Percentiles rank a stretch among this genome's conserved stretches.
These are phyloP conservation scores for Suaeda aralocaspica DNA, from an alignment of 148 eudicot species.

Conservation along the genomic window DNA sequence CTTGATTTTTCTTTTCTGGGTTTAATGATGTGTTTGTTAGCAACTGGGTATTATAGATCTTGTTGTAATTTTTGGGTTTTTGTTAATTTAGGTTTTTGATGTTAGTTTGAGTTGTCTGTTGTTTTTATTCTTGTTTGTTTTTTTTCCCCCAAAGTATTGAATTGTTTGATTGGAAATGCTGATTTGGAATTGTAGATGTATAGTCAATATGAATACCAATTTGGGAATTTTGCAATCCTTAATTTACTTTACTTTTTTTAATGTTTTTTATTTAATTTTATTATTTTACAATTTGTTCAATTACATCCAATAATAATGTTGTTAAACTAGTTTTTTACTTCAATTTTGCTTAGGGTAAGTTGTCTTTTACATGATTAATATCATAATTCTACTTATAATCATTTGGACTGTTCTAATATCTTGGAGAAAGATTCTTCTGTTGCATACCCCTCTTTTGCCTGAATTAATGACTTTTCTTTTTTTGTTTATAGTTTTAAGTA, in stretches of 20 bases:
- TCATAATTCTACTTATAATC: not conserved
- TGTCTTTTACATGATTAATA: not conserved
- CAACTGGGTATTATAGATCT: constrained; percentile 15
- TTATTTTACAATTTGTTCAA: not conserved
- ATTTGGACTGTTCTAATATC: not conserved
- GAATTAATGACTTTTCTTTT: constrained; percentile 12
- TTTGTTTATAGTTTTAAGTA: not conserved
- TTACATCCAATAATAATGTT: not conserved
- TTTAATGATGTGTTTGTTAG: constrained; percentile 6
- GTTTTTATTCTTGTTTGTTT: not conserved
- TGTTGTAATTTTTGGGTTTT: not conserved
- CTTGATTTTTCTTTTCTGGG: not conserved
- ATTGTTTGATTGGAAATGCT: not conserved
- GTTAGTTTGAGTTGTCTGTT: not conserved
- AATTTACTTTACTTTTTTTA: not conserved
- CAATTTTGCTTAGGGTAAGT: constrained; percentile 4
- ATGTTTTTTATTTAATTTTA: not conserved
- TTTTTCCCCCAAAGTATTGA: not conserved
- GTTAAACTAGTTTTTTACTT: constrained; percentile 12
- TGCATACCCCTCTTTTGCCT: not conserved
- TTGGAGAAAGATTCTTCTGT: not conserved
- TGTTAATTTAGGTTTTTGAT: not conserved
- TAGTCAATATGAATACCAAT: constrained; percentile 1
- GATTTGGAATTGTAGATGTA: not conserved
- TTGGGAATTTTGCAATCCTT: not conserved